Conservation (phyloP, 2,329 filamentous ascomycete species). For the Ceratocystis variospora region DNA sequence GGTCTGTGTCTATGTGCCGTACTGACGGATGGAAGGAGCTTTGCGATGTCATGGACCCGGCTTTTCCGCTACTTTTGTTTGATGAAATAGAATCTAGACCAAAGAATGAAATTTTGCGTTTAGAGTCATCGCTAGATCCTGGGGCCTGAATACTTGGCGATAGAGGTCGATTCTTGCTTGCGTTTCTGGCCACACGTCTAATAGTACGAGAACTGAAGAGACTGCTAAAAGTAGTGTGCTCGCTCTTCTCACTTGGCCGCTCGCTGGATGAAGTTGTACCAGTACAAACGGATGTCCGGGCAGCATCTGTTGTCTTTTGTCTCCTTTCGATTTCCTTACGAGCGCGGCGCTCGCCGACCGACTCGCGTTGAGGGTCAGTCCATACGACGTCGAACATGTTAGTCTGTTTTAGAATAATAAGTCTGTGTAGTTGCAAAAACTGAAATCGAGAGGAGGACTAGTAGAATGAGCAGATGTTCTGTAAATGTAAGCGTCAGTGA, state of each 20-base stretch:
- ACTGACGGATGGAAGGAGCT: constrained; percentile 12
- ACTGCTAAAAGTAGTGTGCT: constrained; percentile 28
- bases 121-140: constrained; percentile 5
- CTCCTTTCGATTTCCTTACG: constrained; percentile 34
- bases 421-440: too few relatives aligned
- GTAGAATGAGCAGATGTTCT: not conserved
- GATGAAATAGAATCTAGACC: constrained; percentile 15
- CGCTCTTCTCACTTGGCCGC: constrained; percentile 19
- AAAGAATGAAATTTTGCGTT: constrained; percentile 14
- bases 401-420: not conserved
- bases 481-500: not conserved
- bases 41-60: constrained; percentile 12
- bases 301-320: constrained; percentile 23
- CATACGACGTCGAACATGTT: constrained; percentile 47
- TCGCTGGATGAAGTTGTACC: constrained; percentile 26
- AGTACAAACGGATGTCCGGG: constrained; percentile 31
- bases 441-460: not conserved
- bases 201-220: constrained; percentile 33
- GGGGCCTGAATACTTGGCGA: constrained; percentile 16
- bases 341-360: constrained; percentile 38
- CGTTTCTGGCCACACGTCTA: constrained; percentile 25
- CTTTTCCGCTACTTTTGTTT: constrained; percentile 8
- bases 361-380: constrained; percentile 41
- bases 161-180: constrained; percentile 19
- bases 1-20: constrained; percentile 8